phyloP scores from a whole-genome alignment of 2,329 filamentous ascomycete genomes.

The Bisporella sp. region DNA sequence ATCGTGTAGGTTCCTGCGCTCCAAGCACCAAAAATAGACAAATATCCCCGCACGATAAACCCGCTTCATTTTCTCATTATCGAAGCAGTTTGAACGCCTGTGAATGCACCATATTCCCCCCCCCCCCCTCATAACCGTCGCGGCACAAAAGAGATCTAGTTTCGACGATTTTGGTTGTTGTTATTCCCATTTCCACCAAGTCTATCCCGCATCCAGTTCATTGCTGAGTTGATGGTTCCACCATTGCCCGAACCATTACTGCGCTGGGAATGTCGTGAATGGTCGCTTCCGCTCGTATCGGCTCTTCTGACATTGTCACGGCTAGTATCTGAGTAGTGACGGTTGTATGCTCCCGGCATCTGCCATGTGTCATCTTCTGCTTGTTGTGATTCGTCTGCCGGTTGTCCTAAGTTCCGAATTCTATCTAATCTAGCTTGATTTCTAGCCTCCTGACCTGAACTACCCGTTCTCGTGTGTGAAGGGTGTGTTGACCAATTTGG shows the following conservation, averaged over 20 bases:
- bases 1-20: no score
- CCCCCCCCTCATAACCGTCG: no score
- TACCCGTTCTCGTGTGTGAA: no score
- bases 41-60: no score
- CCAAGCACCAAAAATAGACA: no score
- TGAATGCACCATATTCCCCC: no score
- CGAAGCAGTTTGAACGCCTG: no score
- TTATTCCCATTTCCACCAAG: not conserved
- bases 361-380: slow-evolving; percentile 8
- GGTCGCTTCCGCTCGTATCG: slow-evolving; percentile 21
- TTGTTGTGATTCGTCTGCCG: slow-evolving; percentile 13
- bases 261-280: slow-evolving; percentile 14
- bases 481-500: not conserved
- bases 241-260: slow-evolving; percentile 13
- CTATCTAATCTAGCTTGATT: slow-evolving; percentile 24
- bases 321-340: slow-evolving; percentile 14
- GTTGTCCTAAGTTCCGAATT: slow-evolving; percentile 13
- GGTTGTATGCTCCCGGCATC: slow-evolving; percentile 13
- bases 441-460: not conserved
- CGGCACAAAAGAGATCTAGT: no score
- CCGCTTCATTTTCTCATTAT: no score
- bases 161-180: no score
- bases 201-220: slow-evolving; percentile 21
- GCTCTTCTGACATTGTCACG: slow-evolving; percentile 8
- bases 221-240: slow-evolving; percentile 7